phyloP scores from a whole-genome alignment of 345 rosid genomes.

The Eucalyptus sp. region DNA sequence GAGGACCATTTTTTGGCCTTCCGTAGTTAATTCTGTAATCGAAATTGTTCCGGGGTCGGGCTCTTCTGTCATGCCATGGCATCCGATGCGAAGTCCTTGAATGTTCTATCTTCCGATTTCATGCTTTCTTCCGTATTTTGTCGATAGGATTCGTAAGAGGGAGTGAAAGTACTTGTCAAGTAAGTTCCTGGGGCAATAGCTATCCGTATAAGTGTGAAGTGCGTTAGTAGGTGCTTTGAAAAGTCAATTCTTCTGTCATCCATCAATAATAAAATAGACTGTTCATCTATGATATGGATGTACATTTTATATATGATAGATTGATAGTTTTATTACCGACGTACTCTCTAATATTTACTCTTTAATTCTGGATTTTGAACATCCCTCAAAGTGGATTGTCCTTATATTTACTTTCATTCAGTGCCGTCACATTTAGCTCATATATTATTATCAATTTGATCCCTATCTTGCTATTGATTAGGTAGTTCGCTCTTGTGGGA shows the following conservation, averaged over 20 bases:
- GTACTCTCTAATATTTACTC: neutral
- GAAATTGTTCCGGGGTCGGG: neutral
- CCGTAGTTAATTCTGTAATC: neutral
- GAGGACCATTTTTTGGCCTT: neutral
- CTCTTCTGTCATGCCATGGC: neutral
- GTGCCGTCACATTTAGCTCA: rapidly evolving
- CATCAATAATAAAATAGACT: neutral
- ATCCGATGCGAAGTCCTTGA: neutral
- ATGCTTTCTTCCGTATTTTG: neutral
- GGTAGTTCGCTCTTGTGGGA: rapidly evolving
- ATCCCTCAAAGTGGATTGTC: neutral
- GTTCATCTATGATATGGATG: too few species aligned
- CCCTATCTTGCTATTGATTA: neutral
- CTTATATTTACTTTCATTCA: neutral
- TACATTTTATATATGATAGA: too few species aligned
- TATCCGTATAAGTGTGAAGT: neutral
- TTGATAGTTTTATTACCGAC: neutral
- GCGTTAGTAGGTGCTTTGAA: rapidly evolving
- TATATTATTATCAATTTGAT: neutral
- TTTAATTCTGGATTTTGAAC: neutral
- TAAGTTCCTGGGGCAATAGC: neutral
- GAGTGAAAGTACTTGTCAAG: neutral
- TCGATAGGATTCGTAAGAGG: neutral
- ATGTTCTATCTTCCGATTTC: neutral
- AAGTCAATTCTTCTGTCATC: too few species aligned